These are phyloP conservation scores for Agrocybe chaxingu DNA, from an alignment of 768 basidiomycete species.

Conservation along the genomic window DNA sequence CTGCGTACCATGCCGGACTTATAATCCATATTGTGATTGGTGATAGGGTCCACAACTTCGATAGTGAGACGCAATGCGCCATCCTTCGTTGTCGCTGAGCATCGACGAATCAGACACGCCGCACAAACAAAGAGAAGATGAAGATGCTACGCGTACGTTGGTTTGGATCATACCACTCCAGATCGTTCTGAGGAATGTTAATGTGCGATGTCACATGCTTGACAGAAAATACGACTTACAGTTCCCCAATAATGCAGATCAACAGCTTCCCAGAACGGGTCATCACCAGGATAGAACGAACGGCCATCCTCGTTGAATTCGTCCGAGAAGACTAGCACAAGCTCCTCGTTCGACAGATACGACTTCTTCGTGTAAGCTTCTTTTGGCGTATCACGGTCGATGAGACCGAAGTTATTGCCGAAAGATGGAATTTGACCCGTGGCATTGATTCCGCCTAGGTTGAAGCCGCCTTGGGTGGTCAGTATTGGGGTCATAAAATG, in stretches of 20 bases:
- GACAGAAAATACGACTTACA: slow-evolving; percentile 22
- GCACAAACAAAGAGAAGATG: too few species aligned
- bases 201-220: not conserved
- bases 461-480: slow-evolving; percentile 45
- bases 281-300: slow-evolving; percentile 57
- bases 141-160: slow-evolving; percentile 16
- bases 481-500: slow-evolving; percentile 31
- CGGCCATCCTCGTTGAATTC: slow-evolving; percentile 69
- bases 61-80: slow-evolving; percentile 71
- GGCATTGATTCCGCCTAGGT: slow-evolving; percentile 63
- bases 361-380: slow-evolving; percentile 43
- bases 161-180: slow-evolving; percentile 69
- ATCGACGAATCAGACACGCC: not conserved
- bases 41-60: slow-evolving; percentile 34
- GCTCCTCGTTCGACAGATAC: slow-evolving; percentile 45
- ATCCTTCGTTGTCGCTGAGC: slow-evolving; percentile 53
- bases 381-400: slow-evolving; percentile 68
- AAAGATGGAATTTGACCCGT: slow-evolving; percentile 59
- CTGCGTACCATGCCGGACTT: slow-evolving; percentile 37
- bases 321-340: slow-evolving; percentile 51
- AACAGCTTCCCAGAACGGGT: slow-evolving; percentile 49
- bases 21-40: slow-evolving; percentile 66
- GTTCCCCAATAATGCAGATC: slow-evolving; percentile 60
- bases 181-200: slow-evolving; percentile 32
- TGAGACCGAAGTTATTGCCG: slow-evolving; percentile 50